phyloP scores from a whole-genome alignment of 768 basidiomycete species.

The Thelephora ganbajun region DNA sequence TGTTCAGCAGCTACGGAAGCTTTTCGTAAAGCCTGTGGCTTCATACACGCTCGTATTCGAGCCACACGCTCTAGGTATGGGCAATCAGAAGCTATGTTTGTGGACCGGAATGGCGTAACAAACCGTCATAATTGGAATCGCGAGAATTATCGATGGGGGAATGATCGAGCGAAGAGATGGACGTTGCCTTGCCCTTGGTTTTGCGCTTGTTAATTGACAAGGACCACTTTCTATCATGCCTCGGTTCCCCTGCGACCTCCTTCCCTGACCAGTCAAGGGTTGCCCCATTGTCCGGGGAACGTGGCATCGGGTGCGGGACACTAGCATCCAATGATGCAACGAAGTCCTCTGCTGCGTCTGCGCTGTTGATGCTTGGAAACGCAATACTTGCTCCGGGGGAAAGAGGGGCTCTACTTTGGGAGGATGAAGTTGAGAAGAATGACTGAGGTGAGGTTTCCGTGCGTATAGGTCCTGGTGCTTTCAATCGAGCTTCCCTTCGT shows the following conservation, averaged over 20 bases:
- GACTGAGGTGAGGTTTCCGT: constrained; percentile 15
- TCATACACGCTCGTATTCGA: constrained; percentile 33
- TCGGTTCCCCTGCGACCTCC: constrained; percentile 34
- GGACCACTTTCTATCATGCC: constrained; percentile 46
- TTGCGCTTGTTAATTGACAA: constrained; percentile 45
- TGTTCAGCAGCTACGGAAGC: constrained; percentile 53
- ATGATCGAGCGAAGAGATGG: constrained; percentile 19
- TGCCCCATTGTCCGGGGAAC: constrained; percentile 52
- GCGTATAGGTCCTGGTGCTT: constrained; percentile 8
- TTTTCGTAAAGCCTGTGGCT: constrained; percentile 44
- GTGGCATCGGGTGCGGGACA: constrained; percentile 49
- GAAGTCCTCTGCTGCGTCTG: constrained; percentile 30
- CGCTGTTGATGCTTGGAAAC: constrained; percentile 3
- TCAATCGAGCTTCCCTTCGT: constrained; percentile 53
- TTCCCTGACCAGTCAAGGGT: constrained; percentile 67
- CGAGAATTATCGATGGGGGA: constrained; percentile 40
- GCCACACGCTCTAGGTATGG: constrained; percentile 36
- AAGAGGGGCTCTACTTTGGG: constrained; percentile 11
- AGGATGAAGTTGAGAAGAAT: constrained; percentile 18
- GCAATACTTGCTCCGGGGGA: constrained; percentile 1
- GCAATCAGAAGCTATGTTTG: neutral
- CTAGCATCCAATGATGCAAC: constrained; percentile 43
- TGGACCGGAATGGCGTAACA: constrained; percentile 2
- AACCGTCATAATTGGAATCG: constrained; percentile 44
- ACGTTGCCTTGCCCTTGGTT: constrained; percentile 39